A percentile compares a stretch with the other conserved stretches of the same genome.
phyloP scores from a whole-genome alignment of 139 green algal genomes.

The Chlamydomonas asymmetrica region DNA sequence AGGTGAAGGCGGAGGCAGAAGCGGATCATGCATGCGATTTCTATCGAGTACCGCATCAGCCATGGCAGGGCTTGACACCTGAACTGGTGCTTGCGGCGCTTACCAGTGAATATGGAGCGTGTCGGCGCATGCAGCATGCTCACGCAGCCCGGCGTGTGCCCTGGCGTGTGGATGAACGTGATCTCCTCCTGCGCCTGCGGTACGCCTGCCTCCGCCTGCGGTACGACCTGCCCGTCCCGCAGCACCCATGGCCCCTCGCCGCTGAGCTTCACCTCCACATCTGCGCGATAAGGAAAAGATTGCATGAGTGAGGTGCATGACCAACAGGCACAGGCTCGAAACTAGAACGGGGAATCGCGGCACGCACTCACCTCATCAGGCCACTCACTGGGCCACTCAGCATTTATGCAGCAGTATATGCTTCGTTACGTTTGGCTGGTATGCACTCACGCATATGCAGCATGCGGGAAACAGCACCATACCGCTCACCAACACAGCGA shows the following conservation, averaged over 20 bases:
- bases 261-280: conserved; percentile 63
- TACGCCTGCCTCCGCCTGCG: background rate
- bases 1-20: background rate
- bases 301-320: background rate
- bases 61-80: background rate
- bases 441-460: no score
- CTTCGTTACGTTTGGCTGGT: no score
- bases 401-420: no score
- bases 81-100: conserved; percentile 36
- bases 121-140: conserved; percentile 60
- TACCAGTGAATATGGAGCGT: conserved; percentile 58
- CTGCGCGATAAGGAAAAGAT: background rate
- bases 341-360: no score
- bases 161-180: conserved; percentile 67
- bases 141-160: conserved; percentile 71
- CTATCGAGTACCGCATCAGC: background rate
- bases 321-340: no score
- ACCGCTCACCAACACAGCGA: no score
- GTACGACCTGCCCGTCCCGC: conserved; percentile 11
- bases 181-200: conserved; percentile 38
- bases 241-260: conserved; percentile 70
- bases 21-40: background rate
- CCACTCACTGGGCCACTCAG: no score
- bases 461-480: no score
- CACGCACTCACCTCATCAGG: no score